Percentiles rank a stretch among this genome's conserved stretches.
Evolutionary conservation across 495 filamentous ascomycete genomes (phyloP).

Genomic region (Penicillium canescens): DNA sequence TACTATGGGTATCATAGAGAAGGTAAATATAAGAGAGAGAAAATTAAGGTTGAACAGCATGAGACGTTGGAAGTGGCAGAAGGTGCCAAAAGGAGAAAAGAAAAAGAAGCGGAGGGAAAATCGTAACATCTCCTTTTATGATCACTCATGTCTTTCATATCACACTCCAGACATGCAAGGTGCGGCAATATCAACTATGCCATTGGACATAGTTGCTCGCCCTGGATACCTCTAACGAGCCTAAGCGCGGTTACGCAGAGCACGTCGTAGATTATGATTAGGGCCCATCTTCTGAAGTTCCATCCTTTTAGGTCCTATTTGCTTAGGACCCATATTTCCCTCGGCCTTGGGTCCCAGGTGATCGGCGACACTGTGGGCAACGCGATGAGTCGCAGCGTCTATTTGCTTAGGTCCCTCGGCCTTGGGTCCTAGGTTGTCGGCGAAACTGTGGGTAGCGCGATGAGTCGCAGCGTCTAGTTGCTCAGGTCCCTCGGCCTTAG

Average conservation of each 20-base stretch:
- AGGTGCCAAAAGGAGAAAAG: not conserved
- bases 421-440: constrained; percentile 14
- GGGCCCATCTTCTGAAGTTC: too few relatives aligned
- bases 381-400: constrained; percentile 1
- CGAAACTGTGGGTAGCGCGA: constrained; percentile 10
- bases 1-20: not conserved
- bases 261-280: not conserved
- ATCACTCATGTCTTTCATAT: not conserved
- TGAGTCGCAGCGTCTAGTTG: not conserved
- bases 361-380: constrained; percentile 14
- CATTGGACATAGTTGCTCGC: too few relatives aligned
- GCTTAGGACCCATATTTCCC: not conserved
- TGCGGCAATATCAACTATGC: too few relatives aligned
- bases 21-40: not conserved
- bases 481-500: too few relatives aligned
- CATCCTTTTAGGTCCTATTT: not conserved
- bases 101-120: not conserved
- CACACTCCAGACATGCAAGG: not conserved
- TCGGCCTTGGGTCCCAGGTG: constrained; percentile 12
- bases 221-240: too few relatives aligned
- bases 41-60: too few relatives aligned
- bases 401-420: not conserved
- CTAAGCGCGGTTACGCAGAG: not conserved
- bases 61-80: not conserved
- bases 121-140: not conserved